Base-by-base conservation (phyloP, 495 filamentous ascomycete species). In the Daldinia grandis region DNA sequence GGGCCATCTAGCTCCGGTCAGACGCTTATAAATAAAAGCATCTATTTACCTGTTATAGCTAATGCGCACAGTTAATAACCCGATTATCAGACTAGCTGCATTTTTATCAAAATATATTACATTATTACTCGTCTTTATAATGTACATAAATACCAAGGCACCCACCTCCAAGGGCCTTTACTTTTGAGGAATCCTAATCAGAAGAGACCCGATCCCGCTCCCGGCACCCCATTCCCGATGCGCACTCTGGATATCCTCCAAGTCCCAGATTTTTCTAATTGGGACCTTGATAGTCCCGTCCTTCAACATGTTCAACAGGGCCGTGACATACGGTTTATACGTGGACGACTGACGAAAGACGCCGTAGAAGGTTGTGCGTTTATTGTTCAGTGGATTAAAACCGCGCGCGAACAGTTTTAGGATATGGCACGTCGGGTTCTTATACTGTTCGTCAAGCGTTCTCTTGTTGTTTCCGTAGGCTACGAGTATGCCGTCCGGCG, bases 211-310 rank as follows among this genome's bases (percentile, higher is more conserved):
- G 17, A 82, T 73, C 0, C 81, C 81, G 25, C 10, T 37, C 5
- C 69, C 69, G 42, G 73, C 71, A 6, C 74, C 75, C 80, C 81
- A 83, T 30, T 73, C 76, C 27, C 69, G 51, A 72, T 84, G 81
- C 49, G 81, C 81, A 10, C 76, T 74, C 60, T 76, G 73, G 27
- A 84, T 71, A 27, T 81, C 78, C 17, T 82, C 80, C 74, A 84
- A 57, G 12, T 78, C 69, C 76, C 72, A 82, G 5, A 79, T 66
- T 15, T 73, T 75, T 76, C 79, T 82, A 55, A 84, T 81, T 9
- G 78, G 74, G 12, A 78, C 77, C n/a, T 59, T 61, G 31, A 84
- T 81, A 58, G 76, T 74, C 0, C 79, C 79, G 9, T 74, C 58
- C 59, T 31, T 65, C 3, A 71, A 19, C 79, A 84, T 64, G 17